These are phyloP conservation scores for Fusarium piperis DNA, from an alignment of 2,329 filamentous ascomycete genomes.

Conservation along the genomic window DNA sequence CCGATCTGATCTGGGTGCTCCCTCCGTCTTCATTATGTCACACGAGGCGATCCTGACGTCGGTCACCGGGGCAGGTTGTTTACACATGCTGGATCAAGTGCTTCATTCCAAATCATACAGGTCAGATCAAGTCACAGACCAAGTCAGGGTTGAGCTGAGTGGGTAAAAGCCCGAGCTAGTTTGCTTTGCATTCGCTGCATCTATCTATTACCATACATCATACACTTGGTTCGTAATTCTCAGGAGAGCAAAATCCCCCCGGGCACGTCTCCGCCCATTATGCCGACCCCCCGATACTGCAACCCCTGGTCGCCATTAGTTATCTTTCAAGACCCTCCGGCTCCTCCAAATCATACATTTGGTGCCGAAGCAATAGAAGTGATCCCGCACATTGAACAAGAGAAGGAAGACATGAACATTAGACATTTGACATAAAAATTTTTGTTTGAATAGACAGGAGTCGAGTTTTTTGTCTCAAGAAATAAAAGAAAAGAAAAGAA, in stretches of 20 bases:
- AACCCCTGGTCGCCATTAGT: conserved; percentile 17
- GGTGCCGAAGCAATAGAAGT: background rate
- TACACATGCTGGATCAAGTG: conserved; percentile 4
- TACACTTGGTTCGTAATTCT: conserved; percentile 29
- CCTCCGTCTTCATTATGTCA: conserved; percentile 8
- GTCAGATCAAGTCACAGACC: background rate
- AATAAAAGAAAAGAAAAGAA: conserved; percentile 8
- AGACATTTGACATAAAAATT: conserved; percentile 28
- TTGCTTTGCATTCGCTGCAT: conserved; percentile 17
- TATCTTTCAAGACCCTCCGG: conserved; percentile 14
- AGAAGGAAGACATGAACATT: conserved; percentile 8
- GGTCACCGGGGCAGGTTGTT: conserved; percentile 8
- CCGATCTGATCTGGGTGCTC: conserved; percentile 12
- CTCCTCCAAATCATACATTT: background rate
- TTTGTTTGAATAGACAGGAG: conserved; percentile 32
- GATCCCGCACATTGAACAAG: conserved; percentile 18
- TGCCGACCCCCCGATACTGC: background rate
- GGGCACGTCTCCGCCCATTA: background rate
- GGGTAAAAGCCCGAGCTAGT: conserved; percentile 8
- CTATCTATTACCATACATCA: conserved; percentile 28
- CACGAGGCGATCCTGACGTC: conserved; percentile 29
- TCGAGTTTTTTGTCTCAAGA: conserved; percentile 39
- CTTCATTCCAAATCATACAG: conserved; percentile 20
- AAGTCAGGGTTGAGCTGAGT: background rate
- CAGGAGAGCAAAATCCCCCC: background rate